Evolutionary conservation across 495 filamentous ascomycete genomes (phyloP).

Genomic region (Parathielavia hyrcaniae): DNA sequence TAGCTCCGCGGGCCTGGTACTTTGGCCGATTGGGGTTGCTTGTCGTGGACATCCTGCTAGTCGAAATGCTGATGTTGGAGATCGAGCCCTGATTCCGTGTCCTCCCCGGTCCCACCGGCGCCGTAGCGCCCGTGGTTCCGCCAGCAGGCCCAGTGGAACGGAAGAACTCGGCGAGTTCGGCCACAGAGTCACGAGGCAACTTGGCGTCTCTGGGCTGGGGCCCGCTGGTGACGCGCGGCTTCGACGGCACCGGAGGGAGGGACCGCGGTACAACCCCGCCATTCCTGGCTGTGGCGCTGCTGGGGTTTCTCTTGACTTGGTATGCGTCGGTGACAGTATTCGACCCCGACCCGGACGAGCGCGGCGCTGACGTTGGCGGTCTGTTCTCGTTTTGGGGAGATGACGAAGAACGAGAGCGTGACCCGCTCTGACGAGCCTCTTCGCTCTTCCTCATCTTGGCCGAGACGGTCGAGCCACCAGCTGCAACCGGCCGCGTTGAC

Average conservation of each 20-base stretch:
- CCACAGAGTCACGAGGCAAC: slow-evolving; percentile 55
- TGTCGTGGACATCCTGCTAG: slow-evolving; percentile 26
- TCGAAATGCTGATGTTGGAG: slow-evolving; percentile 29
- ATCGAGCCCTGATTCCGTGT: slow-evolving; percentile 26
- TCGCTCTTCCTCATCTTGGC: slow-evolving; percentile 39
- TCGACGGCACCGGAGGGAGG: slow-evolving; percentile 27
- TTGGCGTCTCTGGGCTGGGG: slow-evolving; percentile 63
- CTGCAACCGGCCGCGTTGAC: slow-evolving; percentile 30
- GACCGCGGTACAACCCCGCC: slow-evolving; percentile 27
- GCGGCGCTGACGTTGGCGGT: slow-evolving; percentile 36
- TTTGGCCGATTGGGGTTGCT: slow-evolving; percentile 38
- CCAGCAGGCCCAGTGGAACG: slow-evolving; percentile 67
- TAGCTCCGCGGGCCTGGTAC: slow-evolving; percentile 67
- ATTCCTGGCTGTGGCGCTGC: slow-evolving; percentile 10
- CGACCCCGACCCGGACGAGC: slow-evolving; percentile 35
- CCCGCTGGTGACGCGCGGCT: slow-evolving; percentile 28
- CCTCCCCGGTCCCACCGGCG: slow-evolving; percentile 8
- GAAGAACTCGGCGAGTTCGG: slow-evolving; percentile 81
- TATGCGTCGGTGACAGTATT: slow-evolving; percentile 35
- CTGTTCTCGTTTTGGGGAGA: slow-evolving; percentile 28
- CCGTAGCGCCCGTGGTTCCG: slow-evolving; percentile 23
- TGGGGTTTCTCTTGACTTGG: slow-evolving; percentile 17
- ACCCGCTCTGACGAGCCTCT: slow-evolving; percentile 30
- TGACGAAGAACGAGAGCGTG: slow-evolving; percentile 41
- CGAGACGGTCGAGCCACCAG: slow-evolving; percentile 34